Conservation (phyloP, 352 stramenopile species). For the Vaucheria bursata region DNA sequence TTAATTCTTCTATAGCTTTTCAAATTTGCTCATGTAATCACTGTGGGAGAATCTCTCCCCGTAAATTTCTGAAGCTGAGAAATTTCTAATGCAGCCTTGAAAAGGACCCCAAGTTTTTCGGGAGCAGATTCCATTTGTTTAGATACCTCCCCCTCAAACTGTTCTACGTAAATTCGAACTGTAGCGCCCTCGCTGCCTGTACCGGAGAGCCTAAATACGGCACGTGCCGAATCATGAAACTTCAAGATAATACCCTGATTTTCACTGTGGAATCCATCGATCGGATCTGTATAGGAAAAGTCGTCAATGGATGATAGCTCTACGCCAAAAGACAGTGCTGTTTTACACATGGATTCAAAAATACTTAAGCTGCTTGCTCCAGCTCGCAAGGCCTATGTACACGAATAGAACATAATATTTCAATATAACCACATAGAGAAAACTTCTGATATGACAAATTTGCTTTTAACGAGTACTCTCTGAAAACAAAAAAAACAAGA, state of each 20-base stretch:
- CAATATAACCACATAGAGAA: no score
- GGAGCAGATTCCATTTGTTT: slow-evolving; percentile 57
- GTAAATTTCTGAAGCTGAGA: slow-evolving; percentile 45
- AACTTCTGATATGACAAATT: no score
- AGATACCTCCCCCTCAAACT: slow-evolving; percentile 76
- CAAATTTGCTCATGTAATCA: no score
- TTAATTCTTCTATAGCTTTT: no score
- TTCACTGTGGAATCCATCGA: slow-evolving; percentile 86
- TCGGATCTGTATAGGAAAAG: slow-evolving; percentile 93
- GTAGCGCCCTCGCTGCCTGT: slow-evolving; percentile 80
- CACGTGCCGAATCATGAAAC: slow-evolving; percentile 83
- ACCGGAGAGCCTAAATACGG: slow-evolving; percentile 94
- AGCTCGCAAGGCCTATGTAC: slow-evolving; percentile 59
- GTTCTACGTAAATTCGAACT: slow-evolving; percentile 98
- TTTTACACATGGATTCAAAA: not conserved
- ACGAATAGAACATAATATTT: no score
- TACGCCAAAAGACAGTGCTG: not conserved
- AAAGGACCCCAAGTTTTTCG: slow-evolving; percentile 29
- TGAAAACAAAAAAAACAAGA: no score
- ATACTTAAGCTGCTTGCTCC: slow-evolving; percentile 1
- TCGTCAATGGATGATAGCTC: slow-evolving; percentile 58
- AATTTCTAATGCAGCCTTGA: slow-evolving; percentile 25
- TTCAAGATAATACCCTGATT: slow-evolving; percentile 93
- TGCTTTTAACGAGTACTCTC: no score
- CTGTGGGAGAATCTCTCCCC: slow-evolving; percentile 30